Evolutionary conservation across 2,329 filamentous ascomycete species (phyloP), one percentile per base, ranked within the genome.

Genomic region (Thelonectria olida): DNA sequence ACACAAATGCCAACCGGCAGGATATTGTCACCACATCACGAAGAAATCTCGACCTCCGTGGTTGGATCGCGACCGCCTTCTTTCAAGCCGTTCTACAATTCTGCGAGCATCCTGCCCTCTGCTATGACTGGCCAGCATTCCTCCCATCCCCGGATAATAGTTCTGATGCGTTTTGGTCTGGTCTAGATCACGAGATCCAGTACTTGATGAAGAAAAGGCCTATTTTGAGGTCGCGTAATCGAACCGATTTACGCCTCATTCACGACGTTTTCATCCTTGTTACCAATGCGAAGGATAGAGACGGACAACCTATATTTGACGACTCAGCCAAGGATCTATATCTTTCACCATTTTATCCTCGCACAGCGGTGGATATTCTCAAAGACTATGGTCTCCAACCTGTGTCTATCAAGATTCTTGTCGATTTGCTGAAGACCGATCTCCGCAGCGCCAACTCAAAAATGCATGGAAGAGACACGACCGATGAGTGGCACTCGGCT

Each of bases 61-160:
- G 9, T 0, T 47, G 41, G 7, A 65, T 69, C 4, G 20, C 25
- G 2, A 7, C 0, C 0, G 19, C 61, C 0, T 64, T 69, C 23
- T 28, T 57, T 0, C 2, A 54, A 5, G 61, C 64, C 0, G 39
- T 66, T 22, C 31, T 58, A 1, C 28, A 66, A 17, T 69, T 69
- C 15, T 69, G 64, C n/a, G 23, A 58, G 3, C 61, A 67, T 15
- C 28, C 56, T 7, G 42, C 38, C 3, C 63, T 68, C 2, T 49
- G 58, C 23, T 68, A 66, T 7, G 7, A 42, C 2, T 64, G 67
- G 67, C 48, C 57, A 13, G 1, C 41, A 2, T 69, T 69, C 19
- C 65, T 69, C 3, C 66, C 65, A 1, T 4, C 58, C 1, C 13
- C 5, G 3, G 13, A 49, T 0, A 13, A 3, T 3, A 45, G 41